Conservation (phyloP, 129 eudicot species). For the Pseudognaphalium luteoalbum region DNA sequence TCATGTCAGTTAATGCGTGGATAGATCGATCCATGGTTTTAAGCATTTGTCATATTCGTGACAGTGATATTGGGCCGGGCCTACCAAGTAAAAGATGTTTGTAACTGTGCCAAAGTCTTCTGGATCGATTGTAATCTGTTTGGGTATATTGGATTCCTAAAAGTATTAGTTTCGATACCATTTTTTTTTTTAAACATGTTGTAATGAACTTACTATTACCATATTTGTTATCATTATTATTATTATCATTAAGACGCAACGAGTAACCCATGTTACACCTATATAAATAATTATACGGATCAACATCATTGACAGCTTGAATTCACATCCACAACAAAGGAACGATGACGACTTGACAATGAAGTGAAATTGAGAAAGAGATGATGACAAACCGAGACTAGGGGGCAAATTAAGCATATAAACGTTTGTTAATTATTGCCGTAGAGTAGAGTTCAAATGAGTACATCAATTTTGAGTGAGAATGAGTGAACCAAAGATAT, state of each 20-base stretch:
- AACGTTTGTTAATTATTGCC: too few species aligned
- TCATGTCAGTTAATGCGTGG: not conserved
- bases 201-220: too few species aligned
- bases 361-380: not conserved
- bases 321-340: not conserved
- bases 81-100: slow-evolving; percentile 17
- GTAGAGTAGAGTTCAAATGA: too few species aligned
- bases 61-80: slow-evolving; percentile 35
- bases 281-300: too few species aligned
- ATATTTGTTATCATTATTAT: too few species aligned
- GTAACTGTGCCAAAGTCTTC: not conserved
- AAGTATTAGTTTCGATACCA: too few species aligned
- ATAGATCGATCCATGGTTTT: not conserved
- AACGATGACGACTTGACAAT: not conserved
- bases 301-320: not conserved
- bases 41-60: slow-evolving; percentile 24
- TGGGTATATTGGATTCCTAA: not conserved
- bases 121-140: not conserved
- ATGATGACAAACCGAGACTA: not conserved
- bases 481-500: too few species aligned
- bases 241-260: not conserved
- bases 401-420: not conserved
- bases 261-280: not conserved
- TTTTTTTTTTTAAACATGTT: too few species aligned
- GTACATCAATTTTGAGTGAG: too few species aligned